Conservation (phyloP, 495 filamentous ascomycete species). For the Penicillium bialowiezense region DNA sequence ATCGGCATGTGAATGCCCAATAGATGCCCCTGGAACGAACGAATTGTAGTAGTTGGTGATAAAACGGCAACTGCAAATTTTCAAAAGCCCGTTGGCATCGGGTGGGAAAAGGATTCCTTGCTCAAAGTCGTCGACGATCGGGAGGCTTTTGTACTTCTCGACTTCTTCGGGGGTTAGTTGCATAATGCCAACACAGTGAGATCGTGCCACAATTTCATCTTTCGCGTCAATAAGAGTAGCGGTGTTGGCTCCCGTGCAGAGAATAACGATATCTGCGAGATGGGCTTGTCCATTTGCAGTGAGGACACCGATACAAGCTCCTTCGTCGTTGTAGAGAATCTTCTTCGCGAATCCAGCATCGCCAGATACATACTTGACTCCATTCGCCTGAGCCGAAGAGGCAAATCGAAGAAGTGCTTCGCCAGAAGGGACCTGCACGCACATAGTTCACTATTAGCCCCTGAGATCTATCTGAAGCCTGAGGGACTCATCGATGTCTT, state of each 20-base stretch:
- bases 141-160: slow-evolving; percentile 12
- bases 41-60: slow-evolving; percentile 10
- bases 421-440: slow-evolving; percentile 1
- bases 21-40: no score
- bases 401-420: slow-evolving; percentile 27
- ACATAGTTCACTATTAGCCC: no score
- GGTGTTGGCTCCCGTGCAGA: slow-evolving; percentile 34
- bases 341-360: no score
- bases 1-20: no score
- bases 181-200: slow-evolving; percentile 25
- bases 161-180: slow-evolving; percentile 22
- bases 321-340: no score
- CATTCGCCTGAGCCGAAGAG: slow-evolving; percentile 16
- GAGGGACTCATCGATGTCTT: neutral
- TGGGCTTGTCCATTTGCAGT: slow-evolving; percentile 31
- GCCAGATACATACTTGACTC: slow-evolving; percentile 24
- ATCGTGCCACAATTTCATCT: slow-evolving; percentile 26
- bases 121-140: slow-evolving; percentile 14
- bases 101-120: slow-evolving; percentile 35
- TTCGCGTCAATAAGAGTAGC: slow-evolving; percentile 32
- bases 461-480: no score
- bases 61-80: slow-evolving; percentile 34
- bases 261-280: slow-evolving; percentile 29
- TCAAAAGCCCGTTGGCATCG: slow-evolving; percentile 25
- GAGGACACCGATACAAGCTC: slow-evolving; percentile 25